phyloP scores from a whole-genome alignment of 1,284 basidiomycete species.

The Puccinia coronata region DNA sequence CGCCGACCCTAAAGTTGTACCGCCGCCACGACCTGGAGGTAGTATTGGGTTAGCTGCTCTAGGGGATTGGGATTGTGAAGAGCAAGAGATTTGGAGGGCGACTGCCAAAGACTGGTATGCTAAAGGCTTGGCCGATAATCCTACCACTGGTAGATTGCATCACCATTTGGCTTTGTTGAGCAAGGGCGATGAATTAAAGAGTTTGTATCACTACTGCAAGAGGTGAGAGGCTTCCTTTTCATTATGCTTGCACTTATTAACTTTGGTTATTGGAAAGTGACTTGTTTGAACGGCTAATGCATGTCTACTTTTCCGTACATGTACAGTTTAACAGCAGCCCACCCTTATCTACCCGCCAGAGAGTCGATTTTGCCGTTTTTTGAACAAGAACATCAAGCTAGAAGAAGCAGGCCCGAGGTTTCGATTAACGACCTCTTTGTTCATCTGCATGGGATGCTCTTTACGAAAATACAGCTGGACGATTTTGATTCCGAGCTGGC shows the following conservation, averaged over 20 bases:
- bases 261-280: not conserved
- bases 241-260: not conserved
- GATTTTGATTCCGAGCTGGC: constrained; percentile 78
- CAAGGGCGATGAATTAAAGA: constrained; percentile 78
- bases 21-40: constrained; percentile 53
- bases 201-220: constrained; percentile 92
- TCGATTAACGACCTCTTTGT: constrained; percentile 80
- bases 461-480: constrained; percentile 89
- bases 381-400: constrained; percentile 65
- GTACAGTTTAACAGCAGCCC: constrained; percentile 73
- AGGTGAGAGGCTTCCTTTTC: constrained; percentile 65
- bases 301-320: not conserved
- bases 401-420: constrained; percentile 67
- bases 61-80: constrained; percentile 80
- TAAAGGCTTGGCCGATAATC: constrained; percentile 79
- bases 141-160: constrained; percentile 86
- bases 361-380: constrained; percentile 85
- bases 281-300: not conserved
- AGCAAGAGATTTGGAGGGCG: constrained; percentile 86
- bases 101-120: constrained; percentile 93
- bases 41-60: constrained; percentile 86
- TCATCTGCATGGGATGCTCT: constrained; percentile 89
- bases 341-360: constrained; percentile 79
- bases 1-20: not conserved
- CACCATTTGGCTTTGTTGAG: constrained; percentile 89